These are phyloP conservation scores for Alternaria infectoria DNA, from an alignment of 2,329 filamentous ascomycete species.

Conservation along the genomic window DNA sequence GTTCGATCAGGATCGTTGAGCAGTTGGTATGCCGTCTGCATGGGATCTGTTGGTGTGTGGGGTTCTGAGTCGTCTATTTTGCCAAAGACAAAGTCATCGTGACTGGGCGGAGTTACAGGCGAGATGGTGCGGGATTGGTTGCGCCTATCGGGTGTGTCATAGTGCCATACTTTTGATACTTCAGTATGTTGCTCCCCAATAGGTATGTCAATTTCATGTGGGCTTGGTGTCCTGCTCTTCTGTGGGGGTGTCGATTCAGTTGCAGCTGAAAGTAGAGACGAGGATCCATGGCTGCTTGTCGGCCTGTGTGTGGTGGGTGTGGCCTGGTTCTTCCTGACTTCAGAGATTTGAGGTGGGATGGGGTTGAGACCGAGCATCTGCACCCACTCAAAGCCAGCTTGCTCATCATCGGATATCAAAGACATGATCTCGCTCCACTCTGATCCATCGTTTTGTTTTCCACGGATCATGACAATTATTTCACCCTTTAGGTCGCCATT, in stretches of 20 bases:
- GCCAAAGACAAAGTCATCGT: constrained; percentile 43
- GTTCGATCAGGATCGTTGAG: constrained; percentile 36
- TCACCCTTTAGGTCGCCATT: constrained; percentile 74
- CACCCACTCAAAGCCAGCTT: constrained; percentile 84
- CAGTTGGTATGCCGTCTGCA: constrained; percentile 16
- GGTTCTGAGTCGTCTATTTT: constrained; percentile 17
- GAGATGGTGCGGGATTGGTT: constrained; percentile 39
- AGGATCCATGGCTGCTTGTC: constrained; percentile 61
- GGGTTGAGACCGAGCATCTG: constrained; percentile 76
- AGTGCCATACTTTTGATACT: constrained; percentile 55
- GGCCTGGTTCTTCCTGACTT: constrained; percentile 56
- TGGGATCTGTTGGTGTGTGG: constrained; percentile 23
- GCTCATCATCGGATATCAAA: constrained; percentile 76
- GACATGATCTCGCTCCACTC: constrained; percentile 86
- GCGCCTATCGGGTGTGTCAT: constrained; percentile 42
- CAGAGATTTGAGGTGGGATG: constrained; percentile 63
- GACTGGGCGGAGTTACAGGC: constrained; percentile 47
- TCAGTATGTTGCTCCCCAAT: constrained; percentile 63
- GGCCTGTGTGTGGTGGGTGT: constrained; percentile 54
- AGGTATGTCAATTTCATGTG: constrained; percentile 64
- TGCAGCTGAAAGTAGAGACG: constrained; percentile 53
- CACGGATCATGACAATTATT: constrained; percentile 86
- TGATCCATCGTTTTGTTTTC: constrained; percentile 63
- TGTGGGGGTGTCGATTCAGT: constrained; percentile 42
- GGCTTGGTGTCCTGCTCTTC: constrained; percentile 54